These are phyloP conservation scores for Stachybotrys chlorohalonatus DNA, from an alignment of 2,329 filamentous ascomycete genomes.

Conservation along the genomic window DNA sequence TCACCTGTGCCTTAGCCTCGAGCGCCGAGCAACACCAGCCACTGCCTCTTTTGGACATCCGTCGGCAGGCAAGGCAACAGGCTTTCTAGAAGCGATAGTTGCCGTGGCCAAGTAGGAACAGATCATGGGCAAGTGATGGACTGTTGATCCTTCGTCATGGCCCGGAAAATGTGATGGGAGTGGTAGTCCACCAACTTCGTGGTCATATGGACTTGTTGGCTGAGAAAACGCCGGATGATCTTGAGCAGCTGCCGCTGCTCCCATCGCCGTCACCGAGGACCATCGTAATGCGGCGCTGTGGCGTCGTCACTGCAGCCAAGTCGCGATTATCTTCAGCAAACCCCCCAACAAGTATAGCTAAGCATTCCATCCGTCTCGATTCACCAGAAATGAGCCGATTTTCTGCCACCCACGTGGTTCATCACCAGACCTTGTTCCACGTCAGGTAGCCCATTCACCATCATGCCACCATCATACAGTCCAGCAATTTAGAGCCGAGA, in stretches of 20 bases:
- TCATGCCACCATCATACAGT: not conserved
- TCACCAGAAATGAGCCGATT: not conserved
- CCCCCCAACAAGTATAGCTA: not conserved
- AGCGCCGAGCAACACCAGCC: not conserved
- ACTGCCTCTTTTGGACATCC: not conserved
- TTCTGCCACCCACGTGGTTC: conserved; percentile 1
- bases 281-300: not conserved
- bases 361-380: not conserved
- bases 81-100: not conserved
- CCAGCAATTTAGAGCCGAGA: not conserved
- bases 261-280: not conserved
- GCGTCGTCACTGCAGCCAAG: no score
- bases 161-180: not conserved
- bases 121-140: not conserved
- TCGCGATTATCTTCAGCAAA: not conserved
- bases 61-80: not conserved
- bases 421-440: not conserved
- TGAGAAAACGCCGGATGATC: not conserved
- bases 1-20: not conserved
- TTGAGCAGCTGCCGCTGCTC: not conserved
- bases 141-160: not conserved
- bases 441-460: not conserved
- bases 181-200: not conserved
- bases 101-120: not conserved
- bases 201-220: not conserved